Percentiles rank a stretch among this genome's conserved stretches.
phyloP scores from a whole-genome alignment of 1,139 yeast species.

The Sugiyamaella grinbergsii region DNA sequence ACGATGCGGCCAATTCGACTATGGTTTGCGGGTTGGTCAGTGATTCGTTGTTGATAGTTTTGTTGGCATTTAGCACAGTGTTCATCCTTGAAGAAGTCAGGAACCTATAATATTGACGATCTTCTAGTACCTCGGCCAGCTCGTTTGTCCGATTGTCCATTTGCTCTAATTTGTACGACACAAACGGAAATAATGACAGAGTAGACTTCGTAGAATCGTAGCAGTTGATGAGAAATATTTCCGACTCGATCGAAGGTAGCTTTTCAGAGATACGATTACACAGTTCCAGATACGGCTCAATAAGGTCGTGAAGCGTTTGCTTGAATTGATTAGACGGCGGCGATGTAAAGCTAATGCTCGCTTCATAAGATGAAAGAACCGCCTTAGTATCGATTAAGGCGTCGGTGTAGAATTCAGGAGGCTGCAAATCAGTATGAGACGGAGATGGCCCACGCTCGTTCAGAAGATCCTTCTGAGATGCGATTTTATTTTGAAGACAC shows the following conservation, averaged over 20 bases:
- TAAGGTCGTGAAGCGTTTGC: conserved; percentile 39
- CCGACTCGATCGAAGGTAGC: conserved; percentile 33
- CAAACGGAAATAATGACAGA: conserved; percentile 39
- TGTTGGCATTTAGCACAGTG: conserved; percentile 13
- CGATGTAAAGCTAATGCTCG: conserved; percentile 37
- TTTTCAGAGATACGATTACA: conserved; percentile 39
- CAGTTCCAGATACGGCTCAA: conserved; percentile 43
- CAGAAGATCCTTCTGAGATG: conserved; percentile 28
- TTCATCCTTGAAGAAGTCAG: conserved; percentile 36
- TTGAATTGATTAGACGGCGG: conserved; percentile 35
- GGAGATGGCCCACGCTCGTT: neutral
- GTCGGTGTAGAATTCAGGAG: conserved; percentile 44
- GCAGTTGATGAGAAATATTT: conserved; percentile 43
- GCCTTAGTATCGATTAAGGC: conserved; percentile 41
- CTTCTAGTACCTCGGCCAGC: conserved; percentile 38
- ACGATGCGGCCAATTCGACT: conserved; percentile 5
- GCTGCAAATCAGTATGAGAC: conserved; percentile 36
- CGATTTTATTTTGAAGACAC: conserved; percentile 35
- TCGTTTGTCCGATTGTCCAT: conserved; percentile 37
- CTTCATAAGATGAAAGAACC: conserved; percentile 42
- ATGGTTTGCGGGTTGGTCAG: conserved; percentile 9
- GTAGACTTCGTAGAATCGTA: conserved; percentile 40
- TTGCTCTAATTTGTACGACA: conserved; percentile 40
- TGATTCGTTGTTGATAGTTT: conserved; percentile 4
- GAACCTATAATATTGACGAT: conserved; percentile 36